Percentiles rank a stretch among this genome's conserved stretches.
Evolutionary conservation across 345 rosid genomes (phyloP).

Genomic region (Citrus trifoliata): DNA sequence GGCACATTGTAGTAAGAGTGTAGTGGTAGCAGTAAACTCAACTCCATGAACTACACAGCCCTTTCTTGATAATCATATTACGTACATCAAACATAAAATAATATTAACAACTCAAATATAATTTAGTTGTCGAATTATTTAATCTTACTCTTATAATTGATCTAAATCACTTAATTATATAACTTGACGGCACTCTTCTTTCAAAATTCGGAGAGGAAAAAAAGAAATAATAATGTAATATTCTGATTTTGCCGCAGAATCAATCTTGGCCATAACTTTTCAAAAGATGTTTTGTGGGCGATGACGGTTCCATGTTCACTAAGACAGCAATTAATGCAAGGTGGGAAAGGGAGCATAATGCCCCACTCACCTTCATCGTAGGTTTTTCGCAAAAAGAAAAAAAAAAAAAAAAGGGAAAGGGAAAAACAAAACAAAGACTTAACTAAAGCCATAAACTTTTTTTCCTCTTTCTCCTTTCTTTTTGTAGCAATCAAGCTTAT

Average conservation of each 20-base stretch:
- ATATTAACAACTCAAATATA: no score
- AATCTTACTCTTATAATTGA: no score
- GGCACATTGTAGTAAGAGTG: neutral
- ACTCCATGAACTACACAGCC: neutral
- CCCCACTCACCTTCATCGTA: constrained; percentile 16
- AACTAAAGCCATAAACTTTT: neutral
- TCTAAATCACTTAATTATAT: no score
- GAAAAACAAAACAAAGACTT: neutral
- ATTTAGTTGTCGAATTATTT: no score
- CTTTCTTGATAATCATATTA: no score
- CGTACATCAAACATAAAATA: no score
- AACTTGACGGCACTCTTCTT: no score
- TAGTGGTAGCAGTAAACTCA: neutral
- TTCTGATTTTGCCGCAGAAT: constrained; percentile 28
- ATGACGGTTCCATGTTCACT: neutral
- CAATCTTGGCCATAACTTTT: constrained; percentile 32
- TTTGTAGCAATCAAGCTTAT: no score
- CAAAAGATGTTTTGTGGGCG: constrained; percentile 2
- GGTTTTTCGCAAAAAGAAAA: neutral
- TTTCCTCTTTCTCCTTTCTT: no score
- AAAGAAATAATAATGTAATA: neutral
- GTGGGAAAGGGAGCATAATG: neutral
- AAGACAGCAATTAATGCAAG: neutral
- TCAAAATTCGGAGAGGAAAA: neutral
- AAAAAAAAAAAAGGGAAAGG: constrained; percentile 1